These are phyloP conservation scores for Malus orientalis DNA, from an alignment of 306 rosid species.

Conservation along the genomic window DNA sequence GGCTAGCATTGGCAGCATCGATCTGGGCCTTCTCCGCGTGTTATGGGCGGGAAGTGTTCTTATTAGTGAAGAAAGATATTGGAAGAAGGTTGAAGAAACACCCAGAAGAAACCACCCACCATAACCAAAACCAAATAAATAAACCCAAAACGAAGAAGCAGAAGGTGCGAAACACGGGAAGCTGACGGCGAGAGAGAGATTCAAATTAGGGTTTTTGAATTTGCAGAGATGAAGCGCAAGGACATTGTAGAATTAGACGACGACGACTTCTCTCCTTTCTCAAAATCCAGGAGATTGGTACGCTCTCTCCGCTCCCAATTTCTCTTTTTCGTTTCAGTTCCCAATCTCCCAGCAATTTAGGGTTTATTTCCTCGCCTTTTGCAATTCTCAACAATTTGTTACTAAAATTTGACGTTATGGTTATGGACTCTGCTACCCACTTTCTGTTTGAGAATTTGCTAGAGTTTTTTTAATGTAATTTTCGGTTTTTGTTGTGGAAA, in stretches of 20 bases:
- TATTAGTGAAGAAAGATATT: too few relatives aligned
- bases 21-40: not conserved
- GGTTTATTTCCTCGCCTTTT: not conserved
- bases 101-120: constrained; percentile 2
- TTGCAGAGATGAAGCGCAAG: constrained; percentile 23
- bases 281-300: constrained; percentile 25
- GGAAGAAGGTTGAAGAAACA: constrained; percentile 1
- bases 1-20: not conserved
- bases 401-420: not conserved
- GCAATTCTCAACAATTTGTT: not conserved
- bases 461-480: not conserved
- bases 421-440: not conserved
- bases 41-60: not conserved
- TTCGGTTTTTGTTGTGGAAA: not conserved
- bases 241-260: constrained; percentile 6
- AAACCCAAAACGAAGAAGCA: not conserved
- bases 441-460: not conserved
- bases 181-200: not conserved
- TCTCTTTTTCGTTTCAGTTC: not conserved
- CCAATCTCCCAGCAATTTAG: not conserved
- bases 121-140: not conserved
- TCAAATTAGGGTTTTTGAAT: not conserved
- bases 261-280: constrained; percentile 1
- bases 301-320: not conserved
- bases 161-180: not conserved